Evolutionary conservation across 257 asterid species (phyloP).

Genomic region (Primulina huaijiensis): DNA sequence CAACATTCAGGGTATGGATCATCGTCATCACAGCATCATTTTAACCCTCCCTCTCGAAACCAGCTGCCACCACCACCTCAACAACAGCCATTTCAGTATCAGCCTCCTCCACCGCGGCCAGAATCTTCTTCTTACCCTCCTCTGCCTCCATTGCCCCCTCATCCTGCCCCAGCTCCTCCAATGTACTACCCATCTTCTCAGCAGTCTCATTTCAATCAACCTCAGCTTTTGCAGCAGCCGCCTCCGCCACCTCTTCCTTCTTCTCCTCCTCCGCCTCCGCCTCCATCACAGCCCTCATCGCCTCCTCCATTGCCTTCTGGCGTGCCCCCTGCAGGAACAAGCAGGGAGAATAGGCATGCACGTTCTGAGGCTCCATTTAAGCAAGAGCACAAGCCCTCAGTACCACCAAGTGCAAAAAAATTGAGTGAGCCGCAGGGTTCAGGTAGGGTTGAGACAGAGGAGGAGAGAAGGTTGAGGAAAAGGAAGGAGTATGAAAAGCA

Average conservation of each 20-base stretch:
- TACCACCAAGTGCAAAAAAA: conserved; percentile 45
- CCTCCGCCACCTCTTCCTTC: conserved; percentile 68
- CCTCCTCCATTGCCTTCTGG: conserved; percentile 60
- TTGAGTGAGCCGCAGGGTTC: conserved; percentile 42
- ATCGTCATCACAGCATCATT: conserved; percentile 42
- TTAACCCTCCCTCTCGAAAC: conserved; percentile 41
- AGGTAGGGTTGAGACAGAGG: conserved; percentile 78
- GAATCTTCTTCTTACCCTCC: conserved; percentile 69
- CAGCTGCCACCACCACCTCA: conserved; percentile 52
- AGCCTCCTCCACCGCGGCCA: conserved; percentile 72
- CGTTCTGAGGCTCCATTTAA: conserved; percentile 39
- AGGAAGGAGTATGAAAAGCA: conserved; percentile 75
- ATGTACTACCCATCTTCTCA: conserved; percentile 44
- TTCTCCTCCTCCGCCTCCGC: conserved; percentile 76
- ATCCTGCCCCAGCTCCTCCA: conserved; percentile 53
- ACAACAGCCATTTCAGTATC: conserved; percentile 51
- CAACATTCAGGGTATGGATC: conserved; percentile 43
- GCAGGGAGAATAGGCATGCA: conserved; percentile 47
- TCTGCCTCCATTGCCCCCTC: conserved; percentile 45
- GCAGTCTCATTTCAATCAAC: conserved; percentile 46
- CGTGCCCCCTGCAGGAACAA: conserved; percentile 37
- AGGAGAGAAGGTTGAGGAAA: conserved; percentile 83
- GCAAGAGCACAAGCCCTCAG: conserved; percentile 55
- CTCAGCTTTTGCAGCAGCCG: conserved; percentile 40
- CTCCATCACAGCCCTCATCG: conserved; percentile 57